Base-by-base conservation (phyloP, 208 protist genomes). In the Spironucleus salmonicida region DNA sequence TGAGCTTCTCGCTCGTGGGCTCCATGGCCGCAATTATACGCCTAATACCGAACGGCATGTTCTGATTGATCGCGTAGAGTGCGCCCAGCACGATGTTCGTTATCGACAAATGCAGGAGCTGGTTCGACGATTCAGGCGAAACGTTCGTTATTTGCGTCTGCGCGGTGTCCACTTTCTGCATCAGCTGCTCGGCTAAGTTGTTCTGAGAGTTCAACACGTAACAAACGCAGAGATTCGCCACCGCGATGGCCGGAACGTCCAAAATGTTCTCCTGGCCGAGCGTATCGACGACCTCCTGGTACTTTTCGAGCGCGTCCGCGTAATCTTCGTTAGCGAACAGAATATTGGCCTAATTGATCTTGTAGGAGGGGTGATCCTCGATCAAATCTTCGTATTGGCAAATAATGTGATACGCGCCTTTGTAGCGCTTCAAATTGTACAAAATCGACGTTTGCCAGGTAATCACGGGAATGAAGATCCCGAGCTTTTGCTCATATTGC, bases 311-410 rank as follows among this genome's bases (percentile, higher is more conserved):
- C n/a, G 64, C 64, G 4, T 4, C 2, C 34, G 34, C 11, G 38
- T 71, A 71, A 15, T 71, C 64, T 49, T 71, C 64, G 27, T n/a
- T 38, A n/a, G 64, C 7, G 40, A 71, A 71, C 30, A 38, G 38
- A 19, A 71, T n/a, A n/a, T 71, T n/a, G 11, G 64, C 64, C 15
- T n/a, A 15, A n/a, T 71, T 71, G 64, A 71, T 9, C 15, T 42
- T 42, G 38, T 71, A 71, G 38, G 19, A 30, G 11, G 64, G 64
- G 64, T 71, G 30, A 19, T 42, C 38, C 23, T 71, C 30, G 9
- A 71, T 2, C 15, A 71, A 38, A 35, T 71, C 64, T 49, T 71
- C 64, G 30, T 45, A 38, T 49, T n/a, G 30, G 4, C 9, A 45
- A 11, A 71, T 7, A 49, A 71, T 35, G 4, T n/a, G 9, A 35